Conservation (phyloP, 2,329 filamentous ascomycete genomes). For the Fusarium sacchari region DNA sequence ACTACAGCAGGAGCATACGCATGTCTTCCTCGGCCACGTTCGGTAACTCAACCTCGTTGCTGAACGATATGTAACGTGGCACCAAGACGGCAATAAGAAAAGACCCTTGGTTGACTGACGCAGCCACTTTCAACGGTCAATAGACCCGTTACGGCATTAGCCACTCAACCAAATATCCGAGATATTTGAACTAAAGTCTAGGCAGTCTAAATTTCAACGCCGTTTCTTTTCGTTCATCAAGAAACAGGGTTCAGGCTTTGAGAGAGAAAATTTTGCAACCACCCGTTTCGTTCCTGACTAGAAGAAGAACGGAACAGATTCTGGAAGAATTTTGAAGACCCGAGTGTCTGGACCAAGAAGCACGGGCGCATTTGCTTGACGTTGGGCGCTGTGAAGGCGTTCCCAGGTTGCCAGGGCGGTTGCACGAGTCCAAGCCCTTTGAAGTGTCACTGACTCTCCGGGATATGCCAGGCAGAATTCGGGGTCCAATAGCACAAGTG, state of each 20-base stretch:
- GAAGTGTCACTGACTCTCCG: neutral
- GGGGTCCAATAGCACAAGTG: slow-evolving; percentile 6
- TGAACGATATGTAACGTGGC: neutral
- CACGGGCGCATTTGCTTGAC: slow-evolving; percentile 20
- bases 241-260: slow-evolving; percentile 16
- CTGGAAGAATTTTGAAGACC: neutral
- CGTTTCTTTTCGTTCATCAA: neutral
- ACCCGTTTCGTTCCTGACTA: neutral
- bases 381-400: neutral
- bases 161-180: slow-evolving; percentile 13
- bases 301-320: slow-evolving; percentile 13
- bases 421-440: neutral
- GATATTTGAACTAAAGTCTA: neutral
- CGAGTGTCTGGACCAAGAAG: neutral
- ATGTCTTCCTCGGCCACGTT: neutral
- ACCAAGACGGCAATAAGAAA: neutral
- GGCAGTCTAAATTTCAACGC: neutral
- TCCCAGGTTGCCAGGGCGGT: slow-evolving; percentile 2
- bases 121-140: neutral
- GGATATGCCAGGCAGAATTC: slow-evolving; percentile 27
- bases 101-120: neutral
- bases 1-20: neutral
- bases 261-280: neutral
- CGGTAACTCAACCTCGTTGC: neutral
- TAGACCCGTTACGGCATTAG: neutral